These are phyloP conservation scores for Peziza echinospora DNA, from an alignment of 495 filamentous ascomycete species.

Conservation along the genomic window DNA sequence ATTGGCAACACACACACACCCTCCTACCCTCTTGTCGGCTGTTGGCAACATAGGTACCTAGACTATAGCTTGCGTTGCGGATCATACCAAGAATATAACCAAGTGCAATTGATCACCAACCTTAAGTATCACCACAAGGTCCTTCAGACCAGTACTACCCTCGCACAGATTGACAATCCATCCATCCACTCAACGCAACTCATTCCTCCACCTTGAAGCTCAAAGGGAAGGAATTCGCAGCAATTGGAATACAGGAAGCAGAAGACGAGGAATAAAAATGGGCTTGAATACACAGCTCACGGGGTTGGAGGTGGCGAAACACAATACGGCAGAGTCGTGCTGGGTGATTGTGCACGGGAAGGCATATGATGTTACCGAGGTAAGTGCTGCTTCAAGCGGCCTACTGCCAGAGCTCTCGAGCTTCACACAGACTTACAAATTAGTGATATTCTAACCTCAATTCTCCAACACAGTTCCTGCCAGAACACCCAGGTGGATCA, in stretches of 20 bases:
- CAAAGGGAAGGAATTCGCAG: not conserved
- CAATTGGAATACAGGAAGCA: not conserved
- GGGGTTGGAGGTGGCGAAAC: constrained; percentile 43
- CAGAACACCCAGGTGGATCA: constrained; percentile 46
- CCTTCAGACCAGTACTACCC: no score
- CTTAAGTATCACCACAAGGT: no score
- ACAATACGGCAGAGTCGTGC: constrained; percentile 45
- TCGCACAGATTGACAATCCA: not conserved
- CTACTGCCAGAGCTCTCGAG: no score
- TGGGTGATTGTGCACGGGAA: constrained; percentile 60
- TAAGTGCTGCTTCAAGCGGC: no score
- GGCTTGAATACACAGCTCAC: constrained; percentile 26
- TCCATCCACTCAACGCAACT: not conserved
- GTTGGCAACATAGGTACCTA: no score
- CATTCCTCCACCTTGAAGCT: not conserved
- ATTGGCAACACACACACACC: not conserved
- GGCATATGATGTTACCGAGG: constrained; percentile 64
- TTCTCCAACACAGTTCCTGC: constrained; percentile 32
- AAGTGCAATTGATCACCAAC: no score
- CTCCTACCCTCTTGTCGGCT: no score
- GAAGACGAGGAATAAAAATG: constrained; percentile 4
- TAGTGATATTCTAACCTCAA: no score
- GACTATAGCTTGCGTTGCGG: no score
- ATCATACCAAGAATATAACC: no score
- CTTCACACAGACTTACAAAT: no score